Percentiles rank a stretch among this genome's conserved stretches.
Evolutionary conservation across 2,329 filamentous ascomycete genomes (phyloP).

Genomic region (Aspergillus pseudonomiae): DNA sequence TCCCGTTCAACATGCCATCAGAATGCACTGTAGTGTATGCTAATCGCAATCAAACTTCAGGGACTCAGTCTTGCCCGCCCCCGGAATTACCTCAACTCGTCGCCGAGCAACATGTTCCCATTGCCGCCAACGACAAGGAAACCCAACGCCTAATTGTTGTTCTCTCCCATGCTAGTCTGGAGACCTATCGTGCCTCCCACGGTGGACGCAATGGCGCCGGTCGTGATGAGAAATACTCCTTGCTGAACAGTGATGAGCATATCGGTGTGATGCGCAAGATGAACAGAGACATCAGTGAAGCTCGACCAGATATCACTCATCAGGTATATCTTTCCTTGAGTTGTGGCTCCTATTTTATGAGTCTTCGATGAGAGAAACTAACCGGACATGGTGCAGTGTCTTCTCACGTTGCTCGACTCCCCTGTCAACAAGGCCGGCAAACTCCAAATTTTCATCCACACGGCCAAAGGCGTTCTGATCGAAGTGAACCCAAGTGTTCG

Average conservation of each 20-base stretch:
- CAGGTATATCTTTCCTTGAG: slow-evolving; percentile 67
- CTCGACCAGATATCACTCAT: slow-evolving; percentile 95
- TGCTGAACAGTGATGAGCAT: slow-evolving; percentile 98
- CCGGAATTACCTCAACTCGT: slow-evolving; percentile 88
- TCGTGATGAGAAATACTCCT: slow-evolving; percentile 92
- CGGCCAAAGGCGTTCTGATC: slow-evolving; percentile 94
- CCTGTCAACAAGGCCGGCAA: slow-evolving; percentile 98
- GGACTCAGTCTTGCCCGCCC: slow-evolving; percentile 92
- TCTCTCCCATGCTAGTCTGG: slow-evolving; percentile 92
- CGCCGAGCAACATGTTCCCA: slow-evolving; percentile 86
- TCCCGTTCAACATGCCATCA: slow-evolving; percentile 5
- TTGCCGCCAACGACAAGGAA: slow-evolving; percentile 84
- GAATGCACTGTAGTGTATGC: slow-evolving; percentile 23
- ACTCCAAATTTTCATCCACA: slow-evolving; percentile 98
- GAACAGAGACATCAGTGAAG: slow-evolving; percentile 98
- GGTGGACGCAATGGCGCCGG: slow-evolving; percentile 64
- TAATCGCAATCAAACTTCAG: slow-evolving; percentile 49
- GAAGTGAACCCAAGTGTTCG: slow-evolving; percentile 98
- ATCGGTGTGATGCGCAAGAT: slow-evolving; percentile 99
- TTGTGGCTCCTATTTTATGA: background rate
- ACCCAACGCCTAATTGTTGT: slow-evolving; percentile 91
- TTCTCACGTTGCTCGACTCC: slow-evolving; percentile 94
- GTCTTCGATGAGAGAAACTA: background rate
- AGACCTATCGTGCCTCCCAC: slow-evolving; percentile 92
- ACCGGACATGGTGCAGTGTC: slow-evolving; percentile 64